These are phyloP conservation scores for Wickerhamiella musiphila DNA, from an alignment of 805 yeast genomes.

Conservation along the genomic window DNA sequence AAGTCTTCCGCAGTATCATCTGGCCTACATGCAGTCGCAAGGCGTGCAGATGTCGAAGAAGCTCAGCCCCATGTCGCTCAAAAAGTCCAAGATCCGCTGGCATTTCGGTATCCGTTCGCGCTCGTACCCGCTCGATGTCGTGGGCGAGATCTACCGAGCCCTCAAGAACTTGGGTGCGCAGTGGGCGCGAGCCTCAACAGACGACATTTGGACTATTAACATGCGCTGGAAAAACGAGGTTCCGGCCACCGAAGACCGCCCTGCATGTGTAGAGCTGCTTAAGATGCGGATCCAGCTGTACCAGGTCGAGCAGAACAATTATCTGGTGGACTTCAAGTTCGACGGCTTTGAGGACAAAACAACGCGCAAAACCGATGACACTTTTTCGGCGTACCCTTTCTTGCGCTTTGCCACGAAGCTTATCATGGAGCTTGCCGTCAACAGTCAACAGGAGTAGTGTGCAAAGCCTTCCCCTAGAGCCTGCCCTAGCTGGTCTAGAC, in stretches of 20 bases:
- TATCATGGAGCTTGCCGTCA: conserved; percentile 94
- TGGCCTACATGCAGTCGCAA: conserved; percentile 69
- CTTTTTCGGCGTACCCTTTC: conserved; percentile 92
- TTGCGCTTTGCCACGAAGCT: conserved; percentile 79
- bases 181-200: conserved; percentile 91
- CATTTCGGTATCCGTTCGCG: conserved; percentile 95
- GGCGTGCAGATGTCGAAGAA: conserved; percentile 31
- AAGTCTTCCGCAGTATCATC: conserved; percentile 82
- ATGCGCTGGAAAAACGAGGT: conserved; percentile 72
- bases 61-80: conserved; percentile 33
- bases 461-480: neutral
- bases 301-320: conserved; percentile 89
- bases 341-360: conserved; percentile 73
- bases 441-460: conserved; percentile 40
- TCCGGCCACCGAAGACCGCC: conserved; percentile 8
- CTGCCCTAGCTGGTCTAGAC: too few relatives aligned
- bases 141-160: conserved; percentile 96
- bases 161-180: conserved; percentile 87
- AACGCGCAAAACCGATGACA: conserved; percentile 40
- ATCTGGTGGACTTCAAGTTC: conserved; percentile 89
- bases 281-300: conserved; percentile 94
- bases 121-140: conserved; percentile 91
- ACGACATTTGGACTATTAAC: conserved; percentile 87
- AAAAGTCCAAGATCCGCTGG: conserved; percentile 91
- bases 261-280: conserved; percentile 43